Evolutionary conservation across 1,284 basidiomycete genomes (phyloP).

Genomic region (Inonotus obliquus): DNA sequence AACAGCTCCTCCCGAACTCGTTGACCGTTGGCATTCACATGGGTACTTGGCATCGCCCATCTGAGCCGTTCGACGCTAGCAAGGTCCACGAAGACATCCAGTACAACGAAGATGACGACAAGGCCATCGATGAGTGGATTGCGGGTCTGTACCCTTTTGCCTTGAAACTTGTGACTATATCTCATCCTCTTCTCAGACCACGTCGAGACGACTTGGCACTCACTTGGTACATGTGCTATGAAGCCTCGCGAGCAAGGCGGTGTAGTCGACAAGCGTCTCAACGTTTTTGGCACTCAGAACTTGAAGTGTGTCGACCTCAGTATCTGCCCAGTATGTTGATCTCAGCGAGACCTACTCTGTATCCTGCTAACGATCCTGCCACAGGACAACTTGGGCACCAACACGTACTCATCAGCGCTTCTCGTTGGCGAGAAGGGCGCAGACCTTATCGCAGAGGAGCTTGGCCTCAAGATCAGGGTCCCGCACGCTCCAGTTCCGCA

Average conservation of each 20-base stretch:
- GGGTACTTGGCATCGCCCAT: slow-evolving; percentile 61
- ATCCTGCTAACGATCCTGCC: neutral
- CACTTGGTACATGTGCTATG: slow-evolving; percentile 62
- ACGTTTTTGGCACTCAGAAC: slow-evolving; percentile 70
- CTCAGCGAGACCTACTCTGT: neutral
- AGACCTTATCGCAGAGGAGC: slow-evolving; percentile 54
- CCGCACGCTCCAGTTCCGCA: slow-evolving; percentile 71
- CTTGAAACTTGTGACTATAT: neutral
- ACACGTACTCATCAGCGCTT: slow-evolving; percentile 66
- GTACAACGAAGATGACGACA: slow-evolving; percentile 60
- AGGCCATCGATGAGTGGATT: slow-evolving; percentile 68
- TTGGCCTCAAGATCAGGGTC: slow-evolving; percentile 56
- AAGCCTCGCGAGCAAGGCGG: slow-evolving; percentile 74
- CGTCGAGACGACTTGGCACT: slow-evolving; percentile 75
- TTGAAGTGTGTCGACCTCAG: slow-evolving; percentile 64
- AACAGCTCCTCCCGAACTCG: slow-evolving; percentile 52
- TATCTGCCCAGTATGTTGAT: slow-evolving; percentile 54
- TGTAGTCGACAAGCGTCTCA: slow-evolving; percentile 67
- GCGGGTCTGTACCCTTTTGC: slow-evolving; percentile 28
- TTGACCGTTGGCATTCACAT: slow-evolving; percentile 71
- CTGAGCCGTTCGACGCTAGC: slow-evolving; percentile 47
- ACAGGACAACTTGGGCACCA: slow-evolving; percentile 66
- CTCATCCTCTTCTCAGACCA: slow-evolving; percentile 37
- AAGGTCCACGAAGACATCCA: slow-evolving; percentile 63
- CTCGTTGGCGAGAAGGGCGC: slow-evolving; percentile 69